Conservation (phyloP, 1,139 yeast species). For the Zygotorulaspora mrakii region DNA sequence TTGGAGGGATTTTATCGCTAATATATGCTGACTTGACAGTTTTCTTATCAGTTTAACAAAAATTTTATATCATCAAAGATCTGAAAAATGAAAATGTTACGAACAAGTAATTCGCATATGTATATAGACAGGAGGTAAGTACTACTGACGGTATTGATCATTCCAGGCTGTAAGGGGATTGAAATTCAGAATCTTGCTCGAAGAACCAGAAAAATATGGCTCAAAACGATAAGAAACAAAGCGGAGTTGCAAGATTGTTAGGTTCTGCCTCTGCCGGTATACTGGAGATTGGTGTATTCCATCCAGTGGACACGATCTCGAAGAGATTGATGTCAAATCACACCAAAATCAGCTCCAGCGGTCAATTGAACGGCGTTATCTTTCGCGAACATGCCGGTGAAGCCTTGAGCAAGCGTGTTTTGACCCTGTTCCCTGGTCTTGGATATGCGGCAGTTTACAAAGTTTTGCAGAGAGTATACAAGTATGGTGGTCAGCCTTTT, state of each 20-base stretch:
- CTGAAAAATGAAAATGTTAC: too few relatives aligned
- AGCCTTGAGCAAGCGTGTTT: conserved; percentile 63
- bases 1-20: too few relatives aligned
- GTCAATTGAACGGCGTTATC: conserved; percentile 77
- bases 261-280: conserved; percentile 99
- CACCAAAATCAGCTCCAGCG: conserved; percentile 57
- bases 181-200: too few relatives aligned
- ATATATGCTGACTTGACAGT: too few relatives aligned
- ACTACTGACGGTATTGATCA: too few relatives aligned
- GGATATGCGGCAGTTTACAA: conserved; percentile 98
- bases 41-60: too few relatives aligned
- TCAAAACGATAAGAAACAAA: conserved; percentile 76
- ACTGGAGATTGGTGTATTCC: conserved; percentile 93
- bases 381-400: conserved; percentile 79
- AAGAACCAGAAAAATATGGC: conserved; percentile 41
- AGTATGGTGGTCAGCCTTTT: conserved; percentile 98
- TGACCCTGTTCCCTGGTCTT: conserved; percentile 93
- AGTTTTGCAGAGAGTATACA: conserved; percentile 94
- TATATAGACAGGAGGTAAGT: too few relatives aligned
- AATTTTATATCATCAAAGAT: too few relatives aligned
- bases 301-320: conserved; percentile 97
- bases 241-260: conserved; percentile 83
- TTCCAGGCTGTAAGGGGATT: too few relatives aligned
- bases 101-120: too few relatives aligned
- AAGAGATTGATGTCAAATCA: conserved; percentile 96